Evolutionary conservation across 352 stramenopile genomes (phyloP).

Genomic region (Globisporangium spinosum): DNA sequence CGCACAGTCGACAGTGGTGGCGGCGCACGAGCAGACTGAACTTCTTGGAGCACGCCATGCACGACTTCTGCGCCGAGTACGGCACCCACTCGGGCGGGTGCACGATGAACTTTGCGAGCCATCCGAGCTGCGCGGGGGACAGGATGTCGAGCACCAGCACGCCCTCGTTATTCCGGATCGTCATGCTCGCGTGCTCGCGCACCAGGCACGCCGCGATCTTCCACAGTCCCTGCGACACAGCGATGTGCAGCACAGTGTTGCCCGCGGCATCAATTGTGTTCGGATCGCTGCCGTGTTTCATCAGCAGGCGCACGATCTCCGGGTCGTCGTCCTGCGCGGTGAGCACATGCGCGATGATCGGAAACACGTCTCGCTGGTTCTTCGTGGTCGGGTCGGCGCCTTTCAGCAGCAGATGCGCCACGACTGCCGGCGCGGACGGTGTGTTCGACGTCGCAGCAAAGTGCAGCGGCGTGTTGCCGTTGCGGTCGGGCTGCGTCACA

Average conservation of each 20-base stretch:
- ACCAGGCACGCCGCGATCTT: constrained; percentile 68
- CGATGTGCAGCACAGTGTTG: constrained; percentile 81
- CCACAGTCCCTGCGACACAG: constrained; percentile 71
- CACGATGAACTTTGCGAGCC: constrained; percentile 74
- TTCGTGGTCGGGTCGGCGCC: constrained; percentile 64
- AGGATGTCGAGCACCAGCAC: constrained; percentile 74
- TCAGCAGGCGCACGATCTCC: constrained; percentile 63
- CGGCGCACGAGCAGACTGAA: constrained; percentile 70
- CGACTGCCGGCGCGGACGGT: constrained; percentile 39
- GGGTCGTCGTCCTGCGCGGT: constrained; percentile 68
- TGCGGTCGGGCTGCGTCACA: constrained; percentile 62
- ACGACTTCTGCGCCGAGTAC: constrained; percentile 53
- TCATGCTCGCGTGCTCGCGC: constrained; percentile 59
- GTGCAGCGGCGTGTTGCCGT: constrained; percentile 80
- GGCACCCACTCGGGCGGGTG: constrained; percentile 73
- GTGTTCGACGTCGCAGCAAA: constrained; percentile 71
- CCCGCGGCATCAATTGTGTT: constrained; percentile 65
- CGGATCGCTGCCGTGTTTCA: constrained; percentile 74
- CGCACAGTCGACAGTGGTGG: constrained; percentile 81
- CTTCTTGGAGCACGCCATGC: constrained; percentile 68
- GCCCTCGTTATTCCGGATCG: constrained; percentile 70
- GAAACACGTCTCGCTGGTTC: constrained; percentile 69
- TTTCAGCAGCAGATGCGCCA: constrained; percentile 54
- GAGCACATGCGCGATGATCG: constrained; percentile 71
- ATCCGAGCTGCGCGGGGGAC: constrained; percentile 62